Conservation (phyloP, 176 grass and related monocot species). For the Carex scoparia region DNA sequence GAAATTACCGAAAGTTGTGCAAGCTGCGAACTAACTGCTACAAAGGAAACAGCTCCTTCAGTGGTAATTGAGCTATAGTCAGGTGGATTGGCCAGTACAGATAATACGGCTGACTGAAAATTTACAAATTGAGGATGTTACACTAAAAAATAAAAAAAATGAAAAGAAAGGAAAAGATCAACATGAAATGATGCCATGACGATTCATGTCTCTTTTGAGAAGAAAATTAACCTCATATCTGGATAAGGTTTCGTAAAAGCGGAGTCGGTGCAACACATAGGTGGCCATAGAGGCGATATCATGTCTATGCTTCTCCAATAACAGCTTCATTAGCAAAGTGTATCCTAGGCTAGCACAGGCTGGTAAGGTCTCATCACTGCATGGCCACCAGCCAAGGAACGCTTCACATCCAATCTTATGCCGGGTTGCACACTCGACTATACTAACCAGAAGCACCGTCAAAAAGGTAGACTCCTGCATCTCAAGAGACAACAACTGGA, state of each 20-base stretch:
- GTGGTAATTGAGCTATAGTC: conserved; percentile 33
- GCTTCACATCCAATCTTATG: conserved; percentile 85
- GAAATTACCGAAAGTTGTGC: conserved; percentile 62
- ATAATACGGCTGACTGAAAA: conserved; percentile 77
- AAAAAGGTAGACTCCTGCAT: conserved; percentile 55
- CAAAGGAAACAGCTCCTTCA: conserved; percentile 50
- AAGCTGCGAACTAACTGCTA: conserved; percentile 63
- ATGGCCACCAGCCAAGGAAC: conserved; percentile 88
- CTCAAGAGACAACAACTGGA: conserved; percentile 50
- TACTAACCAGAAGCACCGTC: conserved; percentile 65
- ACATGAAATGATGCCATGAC: neutral
- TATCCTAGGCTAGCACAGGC: conserved; percentile 59
- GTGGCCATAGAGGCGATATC: conserved; percentile 66
- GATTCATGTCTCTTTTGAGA: neutral
- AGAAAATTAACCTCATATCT: conserved; percentile 69
- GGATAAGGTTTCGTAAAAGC: conserved; percentile 76
- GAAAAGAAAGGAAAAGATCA: neutral
- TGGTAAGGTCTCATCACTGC: conserved; percentile 41
- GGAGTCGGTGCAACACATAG: conserved; percentile 72
- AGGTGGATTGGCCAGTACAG: conserved; percentile 41
- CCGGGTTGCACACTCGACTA: conserved; percentile 70
- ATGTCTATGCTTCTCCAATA: conserved; percentile 84
- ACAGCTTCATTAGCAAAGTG: conserved; percentile 70
- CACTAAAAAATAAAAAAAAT: neutral
- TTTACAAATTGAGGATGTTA: conserved; percentile 33